These are phyloP conservation scores for Chaetothyriales sp. DNA, from an alignment of 2,329 filamentous ascomycete species.

Conservation along the genomic window DNA sequence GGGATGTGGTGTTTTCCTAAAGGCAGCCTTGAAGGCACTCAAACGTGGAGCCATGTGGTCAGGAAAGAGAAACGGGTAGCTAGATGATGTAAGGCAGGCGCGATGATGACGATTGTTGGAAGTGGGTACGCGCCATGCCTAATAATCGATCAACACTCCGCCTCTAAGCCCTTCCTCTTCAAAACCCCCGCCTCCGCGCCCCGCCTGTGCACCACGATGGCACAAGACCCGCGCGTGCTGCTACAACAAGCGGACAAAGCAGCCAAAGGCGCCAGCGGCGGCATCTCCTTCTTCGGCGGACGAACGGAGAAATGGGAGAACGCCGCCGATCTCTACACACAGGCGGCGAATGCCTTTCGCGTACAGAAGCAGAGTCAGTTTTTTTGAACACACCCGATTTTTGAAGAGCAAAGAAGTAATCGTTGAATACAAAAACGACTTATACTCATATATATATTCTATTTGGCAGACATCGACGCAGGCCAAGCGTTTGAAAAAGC, in stretches of 20 bases:
- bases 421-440: too few species aligned
- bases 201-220: slow-evolving; percentile 35
- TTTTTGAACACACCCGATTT: too few species aligned
- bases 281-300: slow-evolving; percentile 82
- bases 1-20: too few species aligned
- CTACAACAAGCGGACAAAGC: slow-evolving; percentile 82
- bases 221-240: slow-evolving; percentile 62
- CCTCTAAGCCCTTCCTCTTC: background rate
- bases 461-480: slow-evolving; percentile 58
- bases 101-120: too few species aligned
- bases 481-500: slow-evolving; percentile 76
- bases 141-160: too few species aligned
- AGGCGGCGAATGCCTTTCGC: slow-evolving; percentile 83
- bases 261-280: slow-evolving; percentile 55
- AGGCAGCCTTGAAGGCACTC: too few species aligned
- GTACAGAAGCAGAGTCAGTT: slow-evolving; percentile 65
- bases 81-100: too few species aligned
- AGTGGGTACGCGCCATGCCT: too few species aligned
- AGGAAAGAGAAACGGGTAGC: too few species aligned
- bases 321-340: slow-evolving; percentile 71
- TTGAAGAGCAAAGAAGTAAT: too few species aligned
- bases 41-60: too few species aligned
- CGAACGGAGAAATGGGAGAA: slow-evolving; percentile 77
- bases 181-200: background rate
- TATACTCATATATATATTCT: background rate